These are phyloP conservation scores for Polychaeton citri DNA, from an alignment of 2,329 filamentous ascomycete species.

Conservation along the genomic window DNA sequence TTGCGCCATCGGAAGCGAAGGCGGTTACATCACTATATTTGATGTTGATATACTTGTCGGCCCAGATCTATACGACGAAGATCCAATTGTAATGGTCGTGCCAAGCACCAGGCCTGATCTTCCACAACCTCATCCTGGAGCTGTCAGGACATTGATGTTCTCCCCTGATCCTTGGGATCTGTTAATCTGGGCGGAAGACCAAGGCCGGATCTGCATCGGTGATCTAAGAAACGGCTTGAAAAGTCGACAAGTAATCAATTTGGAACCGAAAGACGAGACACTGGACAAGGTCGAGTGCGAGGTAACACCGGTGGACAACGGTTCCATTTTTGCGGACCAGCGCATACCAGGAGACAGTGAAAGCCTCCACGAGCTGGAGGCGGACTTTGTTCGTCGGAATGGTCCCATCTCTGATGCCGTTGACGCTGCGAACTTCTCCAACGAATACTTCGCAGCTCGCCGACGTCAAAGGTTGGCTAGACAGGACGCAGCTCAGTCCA, in stretches of 20 bases:
- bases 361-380: slow-evolving; percentile 33
- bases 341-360: too few species aligned
- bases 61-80: slow-evolving; percentile 30
- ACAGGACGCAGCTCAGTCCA: slow-evolving; percentile 14
- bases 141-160: slow-evolving; percentile 83
- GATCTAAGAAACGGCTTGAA: slow-evolving; percentile 57
- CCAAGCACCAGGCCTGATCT: slow-evolving; percentile 57
- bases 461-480: slow-evolving; percentile 18
- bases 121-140: slow-evolving; percentile 46
- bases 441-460: slow-evolving; percentile 31
- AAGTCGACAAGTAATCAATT: slow-evolving; percentile 53
- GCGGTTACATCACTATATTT: slow-evolving; percentile 66
- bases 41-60: slow-evolving; percentile 37
- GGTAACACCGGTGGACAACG: too few species aligned
- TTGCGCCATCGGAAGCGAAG: slow-evolving; percentile 66
- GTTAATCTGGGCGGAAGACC: slow-evolving; percentile 86
- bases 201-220: slow-evolving; percentile 59
- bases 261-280: slow-evolving; percentile 44
- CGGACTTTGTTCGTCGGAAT: slow-evolving; percentile 28
- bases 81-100: slow-evolving; percentile 62
- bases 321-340: too few species aligned
- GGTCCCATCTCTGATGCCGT: too few species aligned
- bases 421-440: slow-evolving; percentile 29
- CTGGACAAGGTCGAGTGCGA: slow-evolving; percentile 36
- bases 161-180: slow-evolving; percentile 82